phyloP scores from a whole-genome alignment of 176 grass and related monocot species.

The Oryza meyeriana region DNA sequence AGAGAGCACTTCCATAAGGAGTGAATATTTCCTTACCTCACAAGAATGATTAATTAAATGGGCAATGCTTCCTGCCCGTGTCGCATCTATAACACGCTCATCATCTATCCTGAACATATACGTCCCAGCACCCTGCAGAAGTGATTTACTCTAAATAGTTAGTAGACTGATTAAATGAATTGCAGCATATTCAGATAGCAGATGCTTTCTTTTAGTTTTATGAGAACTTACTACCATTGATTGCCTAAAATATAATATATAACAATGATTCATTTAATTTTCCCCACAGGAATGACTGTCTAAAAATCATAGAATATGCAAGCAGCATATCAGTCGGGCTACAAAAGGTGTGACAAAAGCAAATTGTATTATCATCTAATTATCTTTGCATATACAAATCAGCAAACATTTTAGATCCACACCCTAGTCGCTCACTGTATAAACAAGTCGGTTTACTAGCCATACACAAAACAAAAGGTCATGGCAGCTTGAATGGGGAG shows the following conservation, averaged over 20 bases:
- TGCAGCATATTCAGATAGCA: slow-evolving; percentile 11
- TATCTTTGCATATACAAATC: not conserved
- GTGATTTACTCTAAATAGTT: slow-evolving; percentile 24
- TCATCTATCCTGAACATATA: slow-evolving; percentile 99
- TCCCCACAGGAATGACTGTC: not conserved
- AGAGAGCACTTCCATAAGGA: slow-evolving; percentile 13
- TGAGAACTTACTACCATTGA: not conserved
- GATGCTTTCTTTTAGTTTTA: not conserved
- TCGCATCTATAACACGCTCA: slow-evolving; percentile 94
- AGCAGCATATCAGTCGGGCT: not conserved
- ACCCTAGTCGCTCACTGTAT: not conserved
- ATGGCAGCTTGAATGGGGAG: not conserved
- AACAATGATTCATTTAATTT: not conserved
- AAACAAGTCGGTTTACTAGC: not conserved
- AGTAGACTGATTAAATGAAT: slow-evolving; percentile 3
- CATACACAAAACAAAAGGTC: not conserved
- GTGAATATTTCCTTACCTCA: slow-evolving; percentile 61
- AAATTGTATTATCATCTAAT: not conserved
- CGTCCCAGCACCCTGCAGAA: slow-evolving; percentile 88
- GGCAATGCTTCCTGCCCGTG: slow-evolving; percentile 88
- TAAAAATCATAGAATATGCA: not conserved
- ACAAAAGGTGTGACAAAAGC: not conserved
- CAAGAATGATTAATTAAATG: slow-evolving; percentile 99
- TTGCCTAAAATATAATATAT: not conserved
- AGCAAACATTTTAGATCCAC: not conserved